These are phyloP conservation scores for Neonectria ditissima DNA, from an alignment of 2,329 filamentous ascomycete species.

Conservation along the genomic window DNA sequence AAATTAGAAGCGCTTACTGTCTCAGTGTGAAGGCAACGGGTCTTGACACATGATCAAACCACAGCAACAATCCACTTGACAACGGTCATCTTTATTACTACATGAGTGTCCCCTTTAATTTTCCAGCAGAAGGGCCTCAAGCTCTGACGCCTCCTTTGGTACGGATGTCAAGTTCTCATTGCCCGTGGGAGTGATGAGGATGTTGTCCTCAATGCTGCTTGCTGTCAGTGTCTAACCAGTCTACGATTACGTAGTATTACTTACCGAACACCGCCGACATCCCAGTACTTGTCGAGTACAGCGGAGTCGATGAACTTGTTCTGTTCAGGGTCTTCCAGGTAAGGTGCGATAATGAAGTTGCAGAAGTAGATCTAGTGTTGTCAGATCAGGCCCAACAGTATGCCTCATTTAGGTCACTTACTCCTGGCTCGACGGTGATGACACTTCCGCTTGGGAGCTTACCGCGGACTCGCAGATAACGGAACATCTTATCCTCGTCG, in stretches of 20 bases:
- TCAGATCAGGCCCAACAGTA: constrained; percentile 6
- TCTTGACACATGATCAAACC: background rate
- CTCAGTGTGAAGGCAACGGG: background rate
- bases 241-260: constrained; percentile 41
- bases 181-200: constrained; percentile 76
- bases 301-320: constrained; percentile 80
- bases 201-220: constrained; percentile 73
- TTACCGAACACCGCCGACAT: constrained; percentile 79
- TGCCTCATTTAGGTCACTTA: constrained; percentile 55
- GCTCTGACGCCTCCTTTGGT: constrained; percentile 73
- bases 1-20: no score
- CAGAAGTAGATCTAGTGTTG: constrained; percentile 84
- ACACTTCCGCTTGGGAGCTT: constrained; percentile 82
- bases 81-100: background rate
- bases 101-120: constrained; percentile 20
- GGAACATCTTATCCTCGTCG: constrained; percentile 87
- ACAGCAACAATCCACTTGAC: background rate
- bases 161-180: constrained; percentile 80
- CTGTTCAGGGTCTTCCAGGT: constrained; percentile 77
- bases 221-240: constrained; percentile 36
- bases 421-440: constrained; percentile 94
- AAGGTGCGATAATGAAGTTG: constrained; percentile 86
- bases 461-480: constrained; percentile 84
- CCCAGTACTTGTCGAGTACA: constrained; percentile 84
- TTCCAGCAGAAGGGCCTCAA: constrained; percentile 59